These are phyloP conservation scores for Leccinum subgranulosum DNA, from an alignment of 768 basidiomycete genomes.

Conservation along the genomic window DNA sequence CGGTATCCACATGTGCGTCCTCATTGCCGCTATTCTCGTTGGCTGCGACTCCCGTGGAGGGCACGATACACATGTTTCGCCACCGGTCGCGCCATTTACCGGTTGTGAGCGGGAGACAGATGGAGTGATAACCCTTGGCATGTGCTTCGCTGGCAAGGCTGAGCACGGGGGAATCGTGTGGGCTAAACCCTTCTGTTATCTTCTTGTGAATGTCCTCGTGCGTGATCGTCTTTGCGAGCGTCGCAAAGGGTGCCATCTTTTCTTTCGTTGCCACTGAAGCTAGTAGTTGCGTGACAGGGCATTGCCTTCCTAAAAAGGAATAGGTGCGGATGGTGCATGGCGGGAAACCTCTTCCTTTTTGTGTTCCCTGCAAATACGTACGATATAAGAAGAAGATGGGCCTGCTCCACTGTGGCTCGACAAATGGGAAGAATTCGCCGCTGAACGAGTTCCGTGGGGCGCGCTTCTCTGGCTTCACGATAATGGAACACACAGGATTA, in stretches of 20 bases:
- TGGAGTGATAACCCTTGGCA: constrained; percentile 66
- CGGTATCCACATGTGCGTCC: constrained; percentile 42
- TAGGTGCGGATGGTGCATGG: background rate
- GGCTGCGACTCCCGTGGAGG: constrained; percentile 35
- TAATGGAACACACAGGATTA: constrained; percentile 30
- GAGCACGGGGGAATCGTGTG: constrained; percentile 48
- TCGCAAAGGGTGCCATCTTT: constrained; percentile 28
- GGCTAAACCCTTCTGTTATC: constrained; percentile 7
- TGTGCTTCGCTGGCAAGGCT: constrained; percentile 49
- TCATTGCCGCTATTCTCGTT: constrained; percentile 19
- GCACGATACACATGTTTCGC: constrained; percentile 82
- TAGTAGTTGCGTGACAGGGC: too few species aligned
- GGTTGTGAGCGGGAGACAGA: constrained; percentile 89
- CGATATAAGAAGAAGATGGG: too few species aligned
- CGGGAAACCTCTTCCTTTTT: background rate
- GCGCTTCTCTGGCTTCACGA: constrained; percentile 19
- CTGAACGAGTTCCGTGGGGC: constrained; percentile 13
- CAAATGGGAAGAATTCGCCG: constrained; percentile 15
- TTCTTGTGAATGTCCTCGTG: constrained; percentile 40
- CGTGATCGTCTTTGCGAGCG: constrained; percentile 27
- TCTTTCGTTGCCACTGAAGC: background rate
- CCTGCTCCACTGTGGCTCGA: constrained; percentile 16
- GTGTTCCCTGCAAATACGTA: background rate
- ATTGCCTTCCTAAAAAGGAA: background rate
- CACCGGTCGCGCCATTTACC: constrained; percentile 84